Percentiles rank a stretch among this genome's conserved stretches.
Conservation (phyloP, 2,329 filamentous ascomycete genomes). For the Emmonsiellopsis sp. region DNA sequence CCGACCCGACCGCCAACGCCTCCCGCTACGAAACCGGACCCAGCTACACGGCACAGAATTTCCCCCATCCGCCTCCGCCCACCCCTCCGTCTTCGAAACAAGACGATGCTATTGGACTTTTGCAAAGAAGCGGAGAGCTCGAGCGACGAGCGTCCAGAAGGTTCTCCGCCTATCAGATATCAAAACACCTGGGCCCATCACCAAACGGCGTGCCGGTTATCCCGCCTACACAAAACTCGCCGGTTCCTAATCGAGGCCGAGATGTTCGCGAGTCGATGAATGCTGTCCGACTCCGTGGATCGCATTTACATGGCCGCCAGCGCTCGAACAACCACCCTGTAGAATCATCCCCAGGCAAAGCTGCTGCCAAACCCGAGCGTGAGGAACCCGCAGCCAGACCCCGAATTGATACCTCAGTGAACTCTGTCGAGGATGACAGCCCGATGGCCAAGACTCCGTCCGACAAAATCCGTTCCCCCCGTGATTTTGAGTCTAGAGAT, state of each 20-base stretch:
- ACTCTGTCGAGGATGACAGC: conserved; percentile 27
- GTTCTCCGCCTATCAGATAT: conserved; percentile 95
- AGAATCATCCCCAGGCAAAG: conserved; percentile 56
- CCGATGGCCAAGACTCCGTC: conserved; percentile 53
- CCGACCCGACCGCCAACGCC: conserved; percentile 29
- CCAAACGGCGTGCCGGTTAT: conserved; percentile 79
- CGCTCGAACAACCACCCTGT: conserved; percentile 40
- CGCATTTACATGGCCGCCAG: conserved; percentile 39
- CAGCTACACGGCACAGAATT: conserved; percentile 14
- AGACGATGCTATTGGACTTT: conserved; percentile 79
- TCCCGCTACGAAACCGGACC: conserved; percentile 17
- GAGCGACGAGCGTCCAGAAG: conserved; percentile 85
- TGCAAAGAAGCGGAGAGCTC: conserved; percentile 85
- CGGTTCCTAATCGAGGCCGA: conserved; percentile 71
- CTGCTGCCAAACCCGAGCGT: conserved; percentile 19
- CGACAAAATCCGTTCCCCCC: conserved; percentile 48
- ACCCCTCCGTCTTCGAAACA: conserved; percentile 75
- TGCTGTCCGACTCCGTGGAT: conserved; percentile 40
- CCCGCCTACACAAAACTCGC: conserved; percentile 66
- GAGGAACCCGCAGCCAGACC: conserved; percentile 25
- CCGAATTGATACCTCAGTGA: conserved; percentile 22
- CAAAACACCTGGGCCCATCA: conserved; percentile 77
- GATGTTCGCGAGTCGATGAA: conserved; percentile 74
- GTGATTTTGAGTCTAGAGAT: conserved; percentile 26
- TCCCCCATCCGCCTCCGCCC: conserved; percentile 56